Conservation (phyloP, 225 moss, liverwort and hornwort genomes). For the Takakia lepidozioides region DNA sequence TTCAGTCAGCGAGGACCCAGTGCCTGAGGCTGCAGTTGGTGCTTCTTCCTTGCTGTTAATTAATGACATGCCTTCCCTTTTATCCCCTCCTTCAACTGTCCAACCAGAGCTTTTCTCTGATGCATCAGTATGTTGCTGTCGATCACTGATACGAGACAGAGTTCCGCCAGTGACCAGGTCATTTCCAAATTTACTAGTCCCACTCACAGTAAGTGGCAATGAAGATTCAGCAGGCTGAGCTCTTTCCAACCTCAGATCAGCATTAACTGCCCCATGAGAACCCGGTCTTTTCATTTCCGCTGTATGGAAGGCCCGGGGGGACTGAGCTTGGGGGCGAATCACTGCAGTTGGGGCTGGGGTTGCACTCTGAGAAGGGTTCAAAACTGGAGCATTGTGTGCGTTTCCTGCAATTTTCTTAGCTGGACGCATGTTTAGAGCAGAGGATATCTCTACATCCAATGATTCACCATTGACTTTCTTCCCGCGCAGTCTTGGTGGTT, state of each 20-base stretch:
- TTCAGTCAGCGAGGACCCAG: constrained; percentile 13
- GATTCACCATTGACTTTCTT: constrained; percentile 2
- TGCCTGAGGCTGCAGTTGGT: constrained; percentile 1
- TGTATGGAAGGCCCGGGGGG: too few relatives aligned
- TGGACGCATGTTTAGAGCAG: not conserved
- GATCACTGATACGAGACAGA: too few relatives aligned
- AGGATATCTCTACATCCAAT: not conserved
- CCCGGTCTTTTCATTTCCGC: too few relatives aligned
- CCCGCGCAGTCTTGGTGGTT: constrained; percentile 9
- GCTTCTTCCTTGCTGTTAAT: constrained; percentile 3
- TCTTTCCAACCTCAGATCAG: too few relatives aligned
- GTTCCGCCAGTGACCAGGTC: too few relatives aligned
- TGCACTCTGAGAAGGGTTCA: constrained; percentile 10
- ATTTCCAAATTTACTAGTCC: too few relatives aligned
- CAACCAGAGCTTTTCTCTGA: too few relatives aligned
- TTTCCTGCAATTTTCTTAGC: not conserved
- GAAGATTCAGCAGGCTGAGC: constrained; percentile 11
- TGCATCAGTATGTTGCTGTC: too few relatives aligned
- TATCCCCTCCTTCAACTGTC: too few relatives aligned
- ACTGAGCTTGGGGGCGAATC: constrained; percentile 22
- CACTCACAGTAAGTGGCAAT: not conserved
- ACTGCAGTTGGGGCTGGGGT: constrained; percentile 6
- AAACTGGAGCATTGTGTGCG: not conserved
- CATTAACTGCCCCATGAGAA: too few relatives aligned
- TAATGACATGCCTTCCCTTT: too few relatives aligned